Percentiles rank a stretch among this genome's conserved stretches.
These are phyloP conservation scores for Aspergillus diversus DNA, from an alignment of 495 filamentous ascomycete species.

Conservation along the genomic window DNA sequence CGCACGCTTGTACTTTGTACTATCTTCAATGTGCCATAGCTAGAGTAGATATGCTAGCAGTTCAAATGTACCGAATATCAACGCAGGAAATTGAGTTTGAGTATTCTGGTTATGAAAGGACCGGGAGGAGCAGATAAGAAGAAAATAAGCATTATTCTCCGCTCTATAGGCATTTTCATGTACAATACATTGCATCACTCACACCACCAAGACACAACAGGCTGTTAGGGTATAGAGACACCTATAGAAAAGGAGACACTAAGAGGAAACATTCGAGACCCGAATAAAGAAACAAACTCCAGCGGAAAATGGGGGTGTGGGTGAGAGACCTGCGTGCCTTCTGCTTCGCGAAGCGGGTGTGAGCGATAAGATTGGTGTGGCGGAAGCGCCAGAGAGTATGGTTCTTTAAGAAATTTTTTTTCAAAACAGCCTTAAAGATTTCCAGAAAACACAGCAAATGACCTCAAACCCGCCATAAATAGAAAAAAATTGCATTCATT, in stretches of 20 bases:
- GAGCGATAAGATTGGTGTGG: not conserved
- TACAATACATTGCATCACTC: constrained; percentile 26
- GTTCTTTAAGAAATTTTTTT: not conserved
- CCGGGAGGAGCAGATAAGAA: too few relatives aligned
- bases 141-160: constrained; percentile 9
- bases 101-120: too few relatives aligned
- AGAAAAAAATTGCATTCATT: constrained; percentile 23
- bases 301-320: not conserved
- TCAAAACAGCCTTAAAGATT: constrained; percentile 13
- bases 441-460: constrained; percentile 29
- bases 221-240: constrained; percentile 16
- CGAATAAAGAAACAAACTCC: not conserved
- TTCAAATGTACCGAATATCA: too few relatives aligned
- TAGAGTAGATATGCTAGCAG: too few relatives aligned
- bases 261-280: not conserved
- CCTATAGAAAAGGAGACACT: constrained; percentile 1
- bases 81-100: too few relatives aligned
- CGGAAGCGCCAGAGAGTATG: not conserved
- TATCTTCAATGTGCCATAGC: too few relatives aligned
- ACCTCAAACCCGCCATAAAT: constrained; percentile 21
- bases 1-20: too few relatives aligned
- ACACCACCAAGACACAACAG: constrained; percentile 3
- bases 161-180: constrained; percentile 23
- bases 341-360: not conserved
- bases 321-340: not conserved